phyloP scores from a whole-genome alignment of 805 yeast genomes.

The Komagataella phaffii region DNA sequence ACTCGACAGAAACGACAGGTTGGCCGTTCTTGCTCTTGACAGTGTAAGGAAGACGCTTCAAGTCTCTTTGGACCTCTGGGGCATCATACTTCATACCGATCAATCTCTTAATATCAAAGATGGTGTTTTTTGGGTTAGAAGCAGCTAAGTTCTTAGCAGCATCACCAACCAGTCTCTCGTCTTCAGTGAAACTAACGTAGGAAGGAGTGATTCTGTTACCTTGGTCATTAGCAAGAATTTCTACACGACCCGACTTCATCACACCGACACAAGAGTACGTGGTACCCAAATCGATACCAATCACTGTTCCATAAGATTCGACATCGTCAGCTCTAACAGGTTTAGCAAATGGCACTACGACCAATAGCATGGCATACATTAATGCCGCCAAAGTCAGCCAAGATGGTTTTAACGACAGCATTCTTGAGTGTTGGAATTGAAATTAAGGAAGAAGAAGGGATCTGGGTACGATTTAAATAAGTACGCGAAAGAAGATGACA shows the following conservation, averaged over 20 bases:
- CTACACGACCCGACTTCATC: constrained; percentile 78
- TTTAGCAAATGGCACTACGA: constrained; percentile 2
- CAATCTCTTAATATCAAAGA: constrained; percentile 91
- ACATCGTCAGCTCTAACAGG: constrained; percentile 3
- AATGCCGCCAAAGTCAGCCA: constrained; percentile 1
- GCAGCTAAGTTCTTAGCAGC: constrained; percentile 99
- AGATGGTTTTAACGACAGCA: neutral
- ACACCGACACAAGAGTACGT: constrained; percentile 93
- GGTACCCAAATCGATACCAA: constrained; percentile 94
- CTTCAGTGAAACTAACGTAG: constrained; percentile 90
- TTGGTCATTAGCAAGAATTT: constrained; percentile 93
- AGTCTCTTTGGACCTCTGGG: constrained; percentile 63
- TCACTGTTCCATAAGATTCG: constrained; percentile 4
- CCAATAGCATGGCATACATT: constrained; percentile 2
- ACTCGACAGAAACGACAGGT: constrained; percentile 80
- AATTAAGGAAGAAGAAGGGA: neutral
- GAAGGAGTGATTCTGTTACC: constrained; percentile 98
- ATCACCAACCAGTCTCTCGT: constrained; percentile 92
- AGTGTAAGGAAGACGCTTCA: constrained; percentile 84
- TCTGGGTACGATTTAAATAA: neutral
- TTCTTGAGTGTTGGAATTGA: neutral
- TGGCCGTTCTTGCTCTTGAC: constrained; percentile 68
- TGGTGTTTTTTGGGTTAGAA: constrained; percentile 87
- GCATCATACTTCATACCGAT: constrained; percentile 78
- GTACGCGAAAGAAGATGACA: neutral